These are phyloP conservation scores for Maudiozyma pseudohumilis DNA, from an alignment of 805 yeast species.

Conservation along the genomic window DNA sequence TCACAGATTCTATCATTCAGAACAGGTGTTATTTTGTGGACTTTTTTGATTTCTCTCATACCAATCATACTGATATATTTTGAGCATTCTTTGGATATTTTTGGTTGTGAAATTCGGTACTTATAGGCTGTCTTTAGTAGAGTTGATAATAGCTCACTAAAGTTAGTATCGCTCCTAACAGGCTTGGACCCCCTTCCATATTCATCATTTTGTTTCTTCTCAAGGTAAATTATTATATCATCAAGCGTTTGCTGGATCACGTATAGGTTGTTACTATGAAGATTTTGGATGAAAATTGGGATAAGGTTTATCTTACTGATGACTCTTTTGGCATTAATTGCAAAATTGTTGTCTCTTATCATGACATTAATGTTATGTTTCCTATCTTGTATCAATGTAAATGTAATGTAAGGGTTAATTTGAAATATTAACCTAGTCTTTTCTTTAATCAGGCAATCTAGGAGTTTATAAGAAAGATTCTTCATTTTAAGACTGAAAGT, in stretches of 20 bases:
- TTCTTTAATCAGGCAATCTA: conserved; percentile 28
- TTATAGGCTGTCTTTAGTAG: conserved; percentile 48
- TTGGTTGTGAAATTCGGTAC: conserved; percentile 38
- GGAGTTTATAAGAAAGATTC: conserved; percentile 40
- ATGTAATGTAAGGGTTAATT: conserved; percentile 40
- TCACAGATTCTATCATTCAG: conserved; percentile 42
- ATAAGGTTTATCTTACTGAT: conserved; percentile 19
- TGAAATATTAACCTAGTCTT: conserved; percentile 12
- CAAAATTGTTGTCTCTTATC: conserved; percentile 43
- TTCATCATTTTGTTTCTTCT: conserved; percentile 37
- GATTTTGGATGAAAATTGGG: conserved; percentile 20
- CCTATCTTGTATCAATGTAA: conserved; percentile 58
- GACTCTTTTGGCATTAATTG: conserved; percentile 23
- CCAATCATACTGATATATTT: conserved; percentile 70
- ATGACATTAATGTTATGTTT: conserved; percentile 43
- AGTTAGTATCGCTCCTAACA: conserved; percentile 18
- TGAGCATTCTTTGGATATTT: conserved; percentile 52
- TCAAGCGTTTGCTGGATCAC: conserved; percentile 63
- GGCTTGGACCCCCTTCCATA: conserved; percentile 36
- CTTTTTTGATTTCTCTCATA: conserved; percentile 54
- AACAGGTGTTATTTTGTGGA: conserved; percentile 30
- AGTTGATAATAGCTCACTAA: conserved; percentile 40
- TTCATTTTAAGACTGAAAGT: conserved; percentile 41
- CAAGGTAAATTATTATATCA: conserved; percentile 48
- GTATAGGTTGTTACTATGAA: conserved; percentile 32